Base-by-base conservation (phyloP, 768 basidiomycete species). In the Boletus sp. region DNA sequence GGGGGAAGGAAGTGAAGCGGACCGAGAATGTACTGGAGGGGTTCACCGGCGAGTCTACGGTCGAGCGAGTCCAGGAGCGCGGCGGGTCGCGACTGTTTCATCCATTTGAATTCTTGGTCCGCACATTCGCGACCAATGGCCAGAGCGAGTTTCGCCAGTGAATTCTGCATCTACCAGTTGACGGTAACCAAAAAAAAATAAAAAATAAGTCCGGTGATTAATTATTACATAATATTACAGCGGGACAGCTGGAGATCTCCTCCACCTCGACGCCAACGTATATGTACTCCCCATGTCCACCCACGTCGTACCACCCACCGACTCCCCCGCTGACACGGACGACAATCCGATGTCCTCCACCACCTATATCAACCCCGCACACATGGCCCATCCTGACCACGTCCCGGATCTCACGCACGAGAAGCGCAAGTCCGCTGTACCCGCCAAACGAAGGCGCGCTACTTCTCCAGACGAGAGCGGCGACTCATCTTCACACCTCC, bases 21-120 rank as follows among this genome's bases (percentile, higher is more conserved):
- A 89, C 93, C 93, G 47, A 97, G 77, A 61, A 97, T 91, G 70
- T 95, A 97, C 68, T 95, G 92, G 17, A 97, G 75, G 0, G 93
- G 93, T 70, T 93, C 90, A 11, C 90, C 89, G 15, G 61, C 56
- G 29, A 79, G 64, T 59, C 93, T 75, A 19, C 88, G 79, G 17
- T 69, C 64, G 37, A 94, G 77, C 77, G 88, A 79, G 27, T 72
- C 64, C 45, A 9, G 69, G 44, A 45, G 43, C 33, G 34, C 17
- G 23, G 9, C 6, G 17, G 14, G 58, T 57, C 39, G 56, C 50
- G 38, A 54, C 6, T 76, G 65, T 50, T 59, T 65, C 71, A 83
- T 77, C 83, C 83, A 84, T 52, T 70, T 66, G 3, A 82, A 56
- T 66, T 84, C 83, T 9, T 61, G 62, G n/a, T 42, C 52, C 6